Evolutionary conservation across 2,329 filamentous ascomycete species (phyloP), one percentile per base, ranked within the genome.

Genomic region (Huntiella omanensis): DNA sequence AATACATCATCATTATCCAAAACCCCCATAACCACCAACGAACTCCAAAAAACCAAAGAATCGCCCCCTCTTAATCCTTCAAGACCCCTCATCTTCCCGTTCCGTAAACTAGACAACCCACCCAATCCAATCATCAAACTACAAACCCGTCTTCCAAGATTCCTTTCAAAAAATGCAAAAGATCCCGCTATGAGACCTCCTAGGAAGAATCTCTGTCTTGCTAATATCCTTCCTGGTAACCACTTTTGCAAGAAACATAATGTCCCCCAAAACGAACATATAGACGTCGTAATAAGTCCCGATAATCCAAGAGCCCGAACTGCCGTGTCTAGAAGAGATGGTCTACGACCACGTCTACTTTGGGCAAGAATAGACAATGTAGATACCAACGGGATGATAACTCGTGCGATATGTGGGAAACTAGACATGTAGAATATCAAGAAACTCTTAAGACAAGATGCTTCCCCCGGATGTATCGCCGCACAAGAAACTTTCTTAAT

Each of bases 401-500:
- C 74, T 50, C 83, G 81, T 5, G 80, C 76, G 22, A 94, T 66
- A 1, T 73, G 68, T 0, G 87, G 86, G 60, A 94, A 91, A 1
- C 84, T 80, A 47, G 75, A 73, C 49, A 94, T 75, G 73, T 83
- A 88, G 62, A 91, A 92, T 50, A 83, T 83, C 40, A 95, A 65
- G 59, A 87, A 92, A 3, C 84, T 92, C 28, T 83, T 82, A 34
- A 80, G 71, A 60, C 88, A 98, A 13, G 83, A 93, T 1, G 88
- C 87, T 55, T 93, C 83, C 13, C 74, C 69, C 0, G 88, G 87
- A 58, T 98, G 88, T 2, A 96, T 74, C 2, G 88, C 71, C 1
- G 88, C 88, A 62, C 91, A 98, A 38, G 85, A 88, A 15, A 95
- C 74, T 19, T 78, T 80, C 7, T 74, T 78, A 59, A 93, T 88